phyloP scores from a whole-genome alignment of 176 grass and related monocot species.

The Luzula sylvatica region DNA sequence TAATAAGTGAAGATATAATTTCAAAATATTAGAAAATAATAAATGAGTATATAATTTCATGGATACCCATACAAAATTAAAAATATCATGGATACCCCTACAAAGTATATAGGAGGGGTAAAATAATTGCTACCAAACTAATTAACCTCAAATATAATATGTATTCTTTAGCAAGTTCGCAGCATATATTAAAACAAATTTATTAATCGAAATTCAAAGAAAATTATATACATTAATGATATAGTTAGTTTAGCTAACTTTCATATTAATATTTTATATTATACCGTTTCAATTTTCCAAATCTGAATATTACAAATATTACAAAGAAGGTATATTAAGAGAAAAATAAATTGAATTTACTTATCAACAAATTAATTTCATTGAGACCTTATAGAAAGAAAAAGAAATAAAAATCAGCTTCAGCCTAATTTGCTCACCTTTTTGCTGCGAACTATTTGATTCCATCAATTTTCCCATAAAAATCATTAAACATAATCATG shows the following conservation, averaged over 20 bases:
- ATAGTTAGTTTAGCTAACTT: neutral
- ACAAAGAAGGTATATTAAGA: neutral
- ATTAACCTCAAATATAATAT: slow-evolving; percentile 89
- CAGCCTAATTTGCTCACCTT: slow-evolving; percentile 82
- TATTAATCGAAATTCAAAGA: slow-evolving; percentile 17
- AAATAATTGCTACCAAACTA: too few species aligned
- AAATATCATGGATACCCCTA: too few species aligned
- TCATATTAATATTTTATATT: neutral
- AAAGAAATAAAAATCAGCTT: slow-evolving; percentile 91
- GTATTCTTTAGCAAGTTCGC: slow-evolving; percentile 63
- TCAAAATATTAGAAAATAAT: too few species aligned
- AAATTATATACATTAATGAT: slow-evolving; percentile 6
- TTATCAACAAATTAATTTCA: neutral
- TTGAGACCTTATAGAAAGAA: slow-evolving; percentile 99
- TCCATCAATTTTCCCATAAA: slow-evolving; percentile 53
- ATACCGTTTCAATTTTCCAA: slow-evolving; percentile 49
- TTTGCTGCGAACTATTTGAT: slow-evolving; percentile 91
- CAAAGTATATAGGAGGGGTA: too few species aligned
- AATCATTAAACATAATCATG: neutral
- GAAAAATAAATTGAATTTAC: neutral
- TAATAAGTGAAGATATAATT: slow-evolving; percentile 2
- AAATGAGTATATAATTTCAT: too few species aligned
- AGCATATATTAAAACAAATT: slow-evolving; percentile 51
- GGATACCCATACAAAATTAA: too few species aligned
- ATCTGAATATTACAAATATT: slow-evolving; percentile 19